phyloP scores from a whole-genome alignment of 345 rosid species.

The Atalantia buxifolia region DNA sequence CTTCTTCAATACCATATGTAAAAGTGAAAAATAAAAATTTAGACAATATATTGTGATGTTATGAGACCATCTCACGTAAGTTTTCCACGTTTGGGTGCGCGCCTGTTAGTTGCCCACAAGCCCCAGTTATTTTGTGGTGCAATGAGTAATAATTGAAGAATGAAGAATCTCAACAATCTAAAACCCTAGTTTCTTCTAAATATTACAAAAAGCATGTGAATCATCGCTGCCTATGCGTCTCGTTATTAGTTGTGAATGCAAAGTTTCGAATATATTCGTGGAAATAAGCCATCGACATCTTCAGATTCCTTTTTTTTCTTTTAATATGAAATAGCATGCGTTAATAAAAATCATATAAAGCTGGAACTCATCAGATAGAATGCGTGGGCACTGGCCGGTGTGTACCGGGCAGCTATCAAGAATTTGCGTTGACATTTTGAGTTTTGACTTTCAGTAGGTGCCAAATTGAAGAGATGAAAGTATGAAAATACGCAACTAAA shows the following conservation, averaged over 20 bases:
- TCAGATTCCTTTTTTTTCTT: not conserved
- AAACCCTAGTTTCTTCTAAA: not conserved
- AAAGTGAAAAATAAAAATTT: too few relatives aligned
- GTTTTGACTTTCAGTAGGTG: not conserved
- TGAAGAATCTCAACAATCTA: not conserved
- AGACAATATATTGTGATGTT: too few relatives aligned
- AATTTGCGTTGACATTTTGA: too few relatives aligned
- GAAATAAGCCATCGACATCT: not conserved
- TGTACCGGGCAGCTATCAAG: not conserved
- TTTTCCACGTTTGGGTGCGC: too few relatives aligned
- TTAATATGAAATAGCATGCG: not conserved
- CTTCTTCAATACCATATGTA: too few relatives aligned
- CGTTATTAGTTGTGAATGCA: too few relatives aligned
- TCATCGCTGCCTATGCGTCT: not conserved
- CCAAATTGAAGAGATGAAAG: not conserved
- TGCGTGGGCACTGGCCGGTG: not conserved
- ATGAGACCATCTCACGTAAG: too few relatives aligned
- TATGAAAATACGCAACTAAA: not conserved
- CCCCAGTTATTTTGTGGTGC: not conserved
- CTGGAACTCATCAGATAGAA: not conserved
- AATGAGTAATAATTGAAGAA: not conserved
- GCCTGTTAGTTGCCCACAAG: not conserved
- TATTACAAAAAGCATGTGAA: not conserved
- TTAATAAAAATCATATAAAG: too few relatives aligned
- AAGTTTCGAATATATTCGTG: conserved; percentile 3